Conservation (phyloP, 495 filamentous ascomycete species). For the Penicillium subrubescens region DNA sequence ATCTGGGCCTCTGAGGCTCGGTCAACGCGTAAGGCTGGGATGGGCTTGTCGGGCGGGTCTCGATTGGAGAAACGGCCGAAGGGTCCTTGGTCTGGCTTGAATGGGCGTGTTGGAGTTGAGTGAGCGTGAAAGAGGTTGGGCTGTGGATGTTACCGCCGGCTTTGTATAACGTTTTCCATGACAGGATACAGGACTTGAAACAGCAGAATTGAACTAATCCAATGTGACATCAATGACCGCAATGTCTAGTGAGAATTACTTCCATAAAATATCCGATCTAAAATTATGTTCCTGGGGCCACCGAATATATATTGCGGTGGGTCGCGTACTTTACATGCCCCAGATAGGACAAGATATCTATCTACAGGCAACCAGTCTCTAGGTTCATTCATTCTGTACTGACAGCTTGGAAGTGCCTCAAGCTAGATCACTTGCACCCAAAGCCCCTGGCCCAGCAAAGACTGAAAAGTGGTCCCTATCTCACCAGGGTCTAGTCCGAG, state of each 20-base stretch:
- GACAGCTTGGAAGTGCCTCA: too few species aligned
- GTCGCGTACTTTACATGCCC: too few species aligned
- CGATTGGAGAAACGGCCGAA: slow-evolving; percentile 30
- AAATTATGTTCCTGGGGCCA: too few species aligned
- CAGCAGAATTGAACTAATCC: background rate
- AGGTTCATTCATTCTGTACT: too few species aligned
- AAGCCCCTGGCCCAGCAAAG: background rate
- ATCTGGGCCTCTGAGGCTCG: slow-evolving; percentile 42
- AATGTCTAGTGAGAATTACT: too few species aligned
- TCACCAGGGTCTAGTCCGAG: background rate
- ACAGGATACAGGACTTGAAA: background rate
- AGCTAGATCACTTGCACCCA: background rate
- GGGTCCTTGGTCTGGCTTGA: slow-evolving; percentile 43
- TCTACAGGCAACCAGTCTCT: too few species aligned
- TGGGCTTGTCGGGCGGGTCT: slow-evolving; percentile 17
- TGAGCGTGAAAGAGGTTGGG: background rate
- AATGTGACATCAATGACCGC: too few species aligned
- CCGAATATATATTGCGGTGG: too few species aligned
- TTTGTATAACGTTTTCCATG: background rate
- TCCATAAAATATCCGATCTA: too few species aligned
- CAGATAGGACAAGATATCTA: too few species aligned
- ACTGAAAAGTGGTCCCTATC: background rate
- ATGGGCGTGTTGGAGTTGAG: slow-evolving; percentile 39
- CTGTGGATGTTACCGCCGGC: background rate
- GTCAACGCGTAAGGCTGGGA: slow-evolving; percentile 25